Evolutionary conservation across 306 rosid species (phyloP), one percentile per base, ranked within the genome.

Genomic region (Hippophae tibetana): DNA sequence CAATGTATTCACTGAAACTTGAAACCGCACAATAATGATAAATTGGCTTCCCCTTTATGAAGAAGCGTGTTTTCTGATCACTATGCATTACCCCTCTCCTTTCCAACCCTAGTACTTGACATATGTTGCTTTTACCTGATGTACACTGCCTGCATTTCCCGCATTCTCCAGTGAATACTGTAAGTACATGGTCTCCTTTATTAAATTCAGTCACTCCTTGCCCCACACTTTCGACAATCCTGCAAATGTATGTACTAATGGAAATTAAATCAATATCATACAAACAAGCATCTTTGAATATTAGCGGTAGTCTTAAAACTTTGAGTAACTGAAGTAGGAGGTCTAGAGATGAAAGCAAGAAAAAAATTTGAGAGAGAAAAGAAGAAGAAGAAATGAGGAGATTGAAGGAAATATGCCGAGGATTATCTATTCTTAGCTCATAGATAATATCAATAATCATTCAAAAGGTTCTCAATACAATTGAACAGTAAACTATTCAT

Each of bases 21-120:
- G 98, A 92, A 70, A 92, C 96, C 2, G 86, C 98, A 70, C 96
- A 92, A 76, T 87, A 92, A 66, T 92, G 98, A 72, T 81, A 92
- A 59, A 92, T 11, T 12, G 95, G 95, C 64, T 78, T 78, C 67
- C 96, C 95, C 63, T 83, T 85, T 64, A 87, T 43, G n/a, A 84
- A 75, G 75, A 92, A 92, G 56, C 98, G 85, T 1, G 98, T 92
- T 76, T 69, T 84, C 71, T 83, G 95, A 81, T 92, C 98, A 48
- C 95, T 81, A 61, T 87, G 98, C 98, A 92, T 92, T 56, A 87
- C 52, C 56, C 98, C 98, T 62, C 71, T 83, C 65, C 96, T 74
- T 74, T 87, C 96, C 76, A 92, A 72, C 42, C 98, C 95, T 64
- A 92, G 74, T 71, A 76, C 89, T 76, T 85, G 81, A 69, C 96